These are phyloP conservation scores for Rosa rugosa DNA, from an alignment of 306 rosid genomes.

Conservation along the genomic window DNA sequence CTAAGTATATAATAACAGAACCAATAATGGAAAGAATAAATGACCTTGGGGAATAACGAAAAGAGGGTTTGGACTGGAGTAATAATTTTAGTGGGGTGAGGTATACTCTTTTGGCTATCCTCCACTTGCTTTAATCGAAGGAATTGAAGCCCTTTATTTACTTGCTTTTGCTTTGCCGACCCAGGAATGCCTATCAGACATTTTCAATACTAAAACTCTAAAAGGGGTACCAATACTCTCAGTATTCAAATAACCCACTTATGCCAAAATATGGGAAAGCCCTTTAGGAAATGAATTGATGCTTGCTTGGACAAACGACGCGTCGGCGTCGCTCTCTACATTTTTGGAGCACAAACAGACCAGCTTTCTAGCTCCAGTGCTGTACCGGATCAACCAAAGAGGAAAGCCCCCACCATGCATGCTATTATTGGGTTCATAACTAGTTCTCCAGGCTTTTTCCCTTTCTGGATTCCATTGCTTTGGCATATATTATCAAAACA, in stretches of 20 bases:
- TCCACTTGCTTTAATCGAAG: constrained; percentile 44
- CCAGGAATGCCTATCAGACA: constrained; percentile 17
- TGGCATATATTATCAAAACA: background rate
- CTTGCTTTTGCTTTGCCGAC: constrained; percentile 34
- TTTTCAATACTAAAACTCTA: background rate
- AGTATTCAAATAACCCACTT: background rate
- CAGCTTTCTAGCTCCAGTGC: background rate
- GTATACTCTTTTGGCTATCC: background rate
- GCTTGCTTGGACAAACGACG: background rate
- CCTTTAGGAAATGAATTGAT: background rate
- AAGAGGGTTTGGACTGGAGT: constrained; percentile 27
- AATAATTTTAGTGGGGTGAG: constrained; percentile 9
- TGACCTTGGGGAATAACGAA: constrained; percentile 30
- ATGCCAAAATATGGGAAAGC: background rate
- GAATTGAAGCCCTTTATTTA: constrained; percentile 34
- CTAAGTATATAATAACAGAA: background rate
- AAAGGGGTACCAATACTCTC: background rate
- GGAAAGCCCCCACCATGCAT: constrained; percentile 1
- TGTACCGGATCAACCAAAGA: background rate
- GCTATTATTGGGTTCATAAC: background rate
- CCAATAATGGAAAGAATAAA: constrained; percentile 28
- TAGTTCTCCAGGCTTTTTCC: background rate
- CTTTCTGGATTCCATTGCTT: background rate
- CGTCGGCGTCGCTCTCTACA: background rate
- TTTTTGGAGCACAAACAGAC: background rate